Conservation (phyloP, 2,329 filamentous ascomycete genomes). For the Magnaporthiopsis incrustans region DNA sequence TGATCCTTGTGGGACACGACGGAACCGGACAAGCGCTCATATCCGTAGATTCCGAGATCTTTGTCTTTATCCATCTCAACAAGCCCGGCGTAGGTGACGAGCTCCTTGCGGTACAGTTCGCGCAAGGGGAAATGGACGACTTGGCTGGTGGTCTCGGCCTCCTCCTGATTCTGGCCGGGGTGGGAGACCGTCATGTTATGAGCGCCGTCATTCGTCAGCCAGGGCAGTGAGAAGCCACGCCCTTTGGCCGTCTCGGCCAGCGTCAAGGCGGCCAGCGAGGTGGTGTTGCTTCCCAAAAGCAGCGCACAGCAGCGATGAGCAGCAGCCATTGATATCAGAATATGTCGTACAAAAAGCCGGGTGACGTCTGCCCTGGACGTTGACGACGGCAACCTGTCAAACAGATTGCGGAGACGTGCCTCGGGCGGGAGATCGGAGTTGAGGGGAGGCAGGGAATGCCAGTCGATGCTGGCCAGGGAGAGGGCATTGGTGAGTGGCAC, state of each 20-base stretch:
- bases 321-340: constrained; percentile 60
- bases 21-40: constrained; percentile 23
- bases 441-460: constrained; percentile 35
- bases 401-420: constrained; percentile 42
- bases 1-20: constrained; percentile 64
- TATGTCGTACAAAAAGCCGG: constrained; percentile 60
- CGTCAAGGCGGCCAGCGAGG: constrained; percentile 75
- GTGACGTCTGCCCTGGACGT: constrained; percentile 71
- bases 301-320: constrained; percentile 57
- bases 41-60: not conserved
- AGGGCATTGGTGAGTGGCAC: constrained; percentile 59
- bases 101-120: constrained; percentile 77
- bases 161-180: constrained; percentile 9
- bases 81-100: constrained; percentile 56
- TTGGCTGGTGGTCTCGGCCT: constrained; percentile 14
- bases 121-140: constrained; percentile 70
- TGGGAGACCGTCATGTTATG: constrained; percentile 20
- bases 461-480: constrained; percentile 41
- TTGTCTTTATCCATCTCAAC: constrained; percentile 21
- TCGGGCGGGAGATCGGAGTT: constrained; percentile 19
- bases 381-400: constrained; percentile 58
- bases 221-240: constrained; percentile 74
- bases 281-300: constrained; percentile 80
- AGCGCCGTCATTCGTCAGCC: constrained; percentile 70
- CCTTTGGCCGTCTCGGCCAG: constrained; percentile 87